Conservation (phyloP, 2,329 filamentous ascomycete genomes). For the Sporothrix curviconia region DNA sequence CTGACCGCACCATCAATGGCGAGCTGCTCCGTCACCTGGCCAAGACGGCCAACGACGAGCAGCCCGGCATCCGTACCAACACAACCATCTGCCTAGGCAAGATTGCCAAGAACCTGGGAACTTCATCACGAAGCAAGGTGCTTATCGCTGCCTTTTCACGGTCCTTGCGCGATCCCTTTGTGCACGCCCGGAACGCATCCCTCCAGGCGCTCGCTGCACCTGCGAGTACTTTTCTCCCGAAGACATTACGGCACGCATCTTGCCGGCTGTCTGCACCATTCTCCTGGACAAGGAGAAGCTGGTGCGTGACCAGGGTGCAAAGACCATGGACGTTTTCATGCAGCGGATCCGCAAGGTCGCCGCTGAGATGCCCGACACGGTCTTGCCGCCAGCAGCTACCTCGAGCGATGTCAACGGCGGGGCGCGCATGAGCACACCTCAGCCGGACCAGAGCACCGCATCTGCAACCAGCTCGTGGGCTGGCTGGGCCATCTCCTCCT, state of each 20-base stretch:
- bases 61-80: conserved; percentile 94
- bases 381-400: conserved; percentile 58
- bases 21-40: conserved; percentile 85
- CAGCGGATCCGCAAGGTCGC: conserved; percentile 74
- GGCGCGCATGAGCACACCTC: conserved; percentile 74
- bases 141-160: conserved; percentile 87
- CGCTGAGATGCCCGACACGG: conserved; percentile 71
- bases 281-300: conserved; percentile 94
- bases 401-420: conserved; percentile 43
- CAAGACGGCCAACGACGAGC: conserved; percentile 95
- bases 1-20: conserved; percentile 87
- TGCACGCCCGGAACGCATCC: conserved; percentile 86
- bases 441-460: conserved; percentile 39
- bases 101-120: conserved; percentile 82
- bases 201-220: conserved; percentile 78
- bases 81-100: conserved; percentile 97
- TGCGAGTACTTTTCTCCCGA: conserved; percentile 82
- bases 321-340: conserved; percentile 81
- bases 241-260: conserved; percentile 74
- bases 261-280: conserved; percentile 77
- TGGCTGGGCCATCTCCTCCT: conserved; percentile 97
- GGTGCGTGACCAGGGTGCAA: conserved; percentile 83
- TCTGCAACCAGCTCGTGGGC: conserved; percentile 63
- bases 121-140: conserved; percentile 76
- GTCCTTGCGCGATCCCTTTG: conserved; percentile 85